Evolutionary conservation across 345 rosid genomes (phyloP).

Genomic region (Psidium guajava): DNA sequence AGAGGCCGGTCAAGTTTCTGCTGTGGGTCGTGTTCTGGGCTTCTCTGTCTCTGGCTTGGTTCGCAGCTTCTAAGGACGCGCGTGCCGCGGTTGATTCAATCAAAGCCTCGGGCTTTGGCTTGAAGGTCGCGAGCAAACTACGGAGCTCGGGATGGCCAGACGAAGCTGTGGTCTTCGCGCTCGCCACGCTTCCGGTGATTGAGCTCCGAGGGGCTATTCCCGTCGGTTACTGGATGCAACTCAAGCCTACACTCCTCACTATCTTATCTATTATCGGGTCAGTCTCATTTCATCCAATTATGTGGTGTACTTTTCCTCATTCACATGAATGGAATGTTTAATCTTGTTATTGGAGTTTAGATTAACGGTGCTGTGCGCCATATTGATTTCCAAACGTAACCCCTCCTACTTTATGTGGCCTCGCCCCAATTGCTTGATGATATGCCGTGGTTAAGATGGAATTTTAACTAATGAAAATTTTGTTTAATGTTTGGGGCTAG

Average conservation of each 20-base stretch:
- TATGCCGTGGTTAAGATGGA: background rate
- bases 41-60: constrained; percentile 67
- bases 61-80: constrained; percentile 66
- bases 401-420: background rate
- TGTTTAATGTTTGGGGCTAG: background rate
- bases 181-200: constrained; percentile 80
- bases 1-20: constrained; percentile 31
- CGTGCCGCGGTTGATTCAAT: constrained; percentile 80
- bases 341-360: background rate
- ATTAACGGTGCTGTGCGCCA: no score
- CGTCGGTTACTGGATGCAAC: constrained; percentile 96
- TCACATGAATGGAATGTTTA: background rate
- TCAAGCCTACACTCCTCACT: constrained; percentile 47
- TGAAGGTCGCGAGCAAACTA: constrained; percentile 50
- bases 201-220: constrained; percentile 98
- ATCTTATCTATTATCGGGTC: constrained; percentile 63
- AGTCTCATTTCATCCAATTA: constrained; percentile 10
- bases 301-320: background rate
- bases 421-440: background rate
- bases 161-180: constrained; percentile 76
- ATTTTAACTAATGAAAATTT: background rate
- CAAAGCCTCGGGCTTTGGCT: constrained; percentile 68
- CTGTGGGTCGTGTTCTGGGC: constrained; percentile 65
- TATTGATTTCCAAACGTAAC: background rate
- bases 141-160: constrained; percentile 75